Conservation (phyloP, 176 grass and related monocot species). For the Stipa capillata region DNA sequence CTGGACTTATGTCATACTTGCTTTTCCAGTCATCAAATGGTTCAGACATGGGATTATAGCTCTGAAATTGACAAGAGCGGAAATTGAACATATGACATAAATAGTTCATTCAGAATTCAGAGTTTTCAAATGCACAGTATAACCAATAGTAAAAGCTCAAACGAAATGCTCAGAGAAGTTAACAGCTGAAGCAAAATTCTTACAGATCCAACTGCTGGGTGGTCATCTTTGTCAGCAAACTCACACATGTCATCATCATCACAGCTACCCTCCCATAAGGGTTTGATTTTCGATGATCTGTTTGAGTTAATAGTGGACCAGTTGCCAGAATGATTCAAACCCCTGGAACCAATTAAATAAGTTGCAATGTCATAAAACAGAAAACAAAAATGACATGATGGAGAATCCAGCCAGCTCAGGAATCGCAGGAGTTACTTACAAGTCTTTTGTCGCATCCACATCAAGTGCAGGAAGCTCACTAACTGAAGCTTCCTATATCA, state of each 20-base stretch:
- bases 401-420: neutral
- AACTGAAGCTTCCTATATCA: slow-evolving; percentile 35
- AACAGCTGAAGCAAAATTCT: neutral
- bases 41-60: slow-evolving; percentile 82
- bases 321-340: slow-evolving; percentile 28
- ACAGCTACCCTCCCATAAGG: slow-evolving; percentile 43
- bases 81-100: too few species aligned
- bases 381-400: neutral
- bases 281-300: slow-evolving; percentile 27
- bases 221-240: slow-evolving; percentile 42
- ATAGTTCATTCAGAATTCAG: too few species aligned
- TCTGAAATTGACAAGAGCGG: slow-evolving; percentile 42
- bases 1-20: too few species aligned
- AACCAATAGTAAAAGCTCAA: neutral
- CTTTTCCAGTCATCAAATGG: slow-evolving; percentile 67
- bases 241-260: slow-evolving; percentile 49
- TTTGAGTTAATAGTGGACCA: slow-evolving; percentile 15
- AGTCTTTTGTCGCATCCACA: neutral
- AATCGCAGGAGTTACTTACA: slow-evolving; percentile 23
- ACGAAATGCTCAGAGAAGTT: neutral
- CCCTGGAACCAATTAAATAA: slow-evolving; percentile 34
- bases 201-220: slow-evolving; percentile 49
- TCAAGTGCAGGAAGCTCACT: slow-evolving; percentile 25
- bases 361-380: neutral
- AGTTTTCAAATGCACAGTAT: too few species aligned